These are phyloP conservation scores for Fonsecaea multimorphosa DNA, from an alignment of 2,329 filamentous ascomycete species.

Conservation along the genomic window DNA sequence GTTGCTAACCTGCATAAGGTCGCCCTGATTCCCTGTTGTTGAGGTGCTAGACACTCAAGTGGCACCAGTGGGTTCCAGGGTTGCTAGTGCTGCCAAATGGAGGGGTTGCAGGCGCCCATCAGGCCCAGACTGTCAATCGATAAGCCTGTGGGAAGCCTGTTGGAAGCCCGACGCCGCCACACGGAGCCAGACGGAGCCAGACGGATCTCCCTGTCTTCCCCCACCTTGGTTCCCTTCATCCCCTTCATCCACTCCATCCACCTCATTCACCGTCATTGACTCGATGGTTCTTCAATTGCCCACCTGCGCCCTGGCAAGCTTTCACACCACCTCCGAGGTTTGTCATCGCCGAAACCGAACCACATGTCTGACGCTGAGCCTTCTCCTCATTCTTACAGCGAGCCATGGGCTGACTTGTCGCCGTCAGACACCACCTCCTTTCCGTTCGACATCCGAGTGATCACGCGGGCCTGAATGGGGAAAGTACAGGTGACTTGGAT, in stretches of 20 bases:
- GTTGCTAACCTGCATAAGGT: too few species aligned
- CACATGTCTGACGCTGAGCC: background rate
- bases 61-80: too few species aligned
- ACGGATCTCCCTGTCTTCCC: background rate
- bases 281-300: too few species aligned
- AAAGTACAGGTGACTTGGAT: background rate
- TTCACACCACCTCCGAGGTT: constrained; percentile 5
- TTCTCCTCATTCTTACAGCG: background rate
- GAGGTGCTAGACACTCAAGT: too few species aligned
- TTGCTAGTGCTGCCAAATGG: background rate
- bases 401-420: background rate
- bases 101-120: background rate
- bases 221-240: too few species aligned
- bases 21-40: too few species aligned
- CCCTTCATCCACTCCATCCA: background rate
- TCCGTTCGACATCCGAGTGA: background rate
- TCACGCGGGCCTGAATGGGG: constrained; percentile 11
- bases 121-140: constrained; percentile 1
- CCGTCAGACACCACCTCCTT: background rate
- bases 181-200: background rate
- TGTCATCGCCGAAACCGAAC: background rate
- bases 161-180: background rate
- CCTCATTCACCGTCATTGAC: background rate
- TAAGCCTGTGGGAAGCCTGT: background rate
- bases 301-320: background rate